Percentiles rank a stretch among this genome's conserved stretches.
These are phyloP conservation scores for Suhomyces vadensis DNA, from an alignment of 805 yeast species.

Conservation along the genomic window DNA sequence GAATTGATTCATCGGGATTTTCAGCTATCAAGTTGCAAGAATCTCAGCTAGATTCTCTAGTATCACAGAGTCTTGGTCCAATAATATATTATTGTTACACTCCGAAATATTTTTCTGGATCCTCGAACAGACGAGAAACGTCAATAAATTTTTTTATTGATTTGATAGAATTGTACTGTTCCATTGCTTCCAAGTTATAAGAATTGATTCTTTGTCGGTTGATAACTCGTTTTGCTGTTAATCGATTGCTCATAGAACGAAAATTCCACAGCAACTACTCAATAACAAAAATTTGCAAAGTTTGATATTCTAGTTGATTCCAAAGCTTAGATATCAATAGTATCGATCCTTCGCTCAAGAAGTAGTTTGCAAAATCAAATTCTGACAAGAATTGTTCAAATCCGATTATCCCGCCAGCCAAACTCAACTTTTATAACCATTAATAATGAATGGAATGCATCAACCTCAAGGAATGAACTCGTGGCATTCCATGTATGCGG, in stretches of 20 bases:
- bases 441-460: constrained; percentile 19
- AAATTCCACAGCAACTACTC: no score
- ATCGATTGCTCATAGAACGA: no score
- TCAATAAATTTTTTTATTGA: not conserved
- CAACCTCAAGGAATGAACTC: constrained; percentile 25
- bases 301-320: no score
- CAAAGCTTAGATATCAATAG: no score
- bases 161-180: not conserved
- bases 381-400: not conserved
- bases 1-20: not conserved
- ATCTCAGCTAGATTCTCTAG: not conserved
- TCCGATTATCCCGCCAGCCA: not conserved
- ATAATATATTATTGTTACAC: not conserved
- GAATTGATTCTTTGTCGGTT: no score
- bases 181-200: not conserved
- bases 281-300: not conserved
- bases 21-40: not conserved
- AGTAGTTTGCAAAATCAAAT: not conserved
- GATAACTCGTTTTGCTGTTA: no score
- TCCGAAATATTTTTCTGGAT: not conserved
- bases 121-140: constrained; percentile 1
- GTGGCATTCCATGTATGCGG: constrained; percentile 27
- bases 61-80: not conserved
- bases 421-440: not conserved
- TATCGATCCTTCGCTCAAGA: no score